Evolutionary conservation across 306 rosid species (phyloP).

Genomic region (Neltuma alba): DNA sequence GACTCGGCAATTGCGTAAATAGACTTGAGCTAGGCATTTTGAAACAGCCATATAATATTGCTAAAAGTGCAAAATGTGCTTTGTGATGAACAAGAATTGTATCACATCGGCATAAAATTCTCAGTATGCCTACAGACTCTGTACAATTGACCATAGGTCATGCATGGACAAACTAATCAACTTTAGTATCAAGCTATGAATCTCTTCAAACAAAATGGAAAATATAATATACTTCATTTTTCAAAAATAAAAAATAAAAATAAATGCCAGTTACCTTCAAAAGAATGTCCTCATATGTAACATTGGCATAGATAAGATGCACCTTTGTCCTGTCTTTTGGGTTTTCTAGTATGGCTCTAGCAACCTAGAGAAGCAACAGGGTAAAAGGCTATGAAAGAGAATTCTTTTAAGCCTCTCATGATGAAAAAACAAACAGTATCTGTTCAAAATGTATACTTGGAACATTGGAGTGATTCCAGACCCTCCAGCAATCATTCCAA

Average conservation of each 20-base stretch:
- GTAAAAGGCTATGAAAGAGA: constrained; percentile 17
- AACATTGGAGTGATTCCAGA: constrained; percentile 99
- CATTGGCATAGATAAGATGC: constrained; percentile 97
- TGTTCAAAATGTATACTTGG: constrained; percentile 59
- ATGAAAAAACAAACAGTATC: constrained; percentile 16
- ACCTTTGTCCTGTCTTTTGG: constrained; percentile 87
- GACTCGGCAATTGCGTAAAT: background rate
- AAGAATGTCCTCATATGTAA: constrained; percentile 85
- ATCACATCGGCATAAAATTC: background rate
- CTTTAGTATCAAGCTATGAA: constrained; percentile 5
- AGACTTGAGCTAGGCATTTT: background rate
- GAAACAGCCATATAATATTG: background rate
- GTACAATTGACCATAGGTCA: constrained; percentile 18
- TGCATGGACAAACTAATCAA: constrained; percentile 12
- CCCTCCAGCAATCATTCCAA: constrained; percentile 99
- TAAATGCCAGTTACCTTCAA: constrained; percentile 60
- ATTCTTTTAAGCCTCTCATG: constrained; percentile 20
- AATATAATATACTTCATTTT: background rate
- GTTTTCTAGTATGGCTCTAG: constrained; percentile 90
- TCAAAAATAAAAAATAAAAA: too few species aligned
- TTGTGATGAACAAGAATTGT: constrained; percentile 3
- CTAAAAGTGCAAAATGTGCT: constrained; percentile 8
- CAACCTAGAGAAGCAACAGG: constrained; percentile 59
- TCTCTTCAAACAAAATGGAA: constrained; percentile 5
- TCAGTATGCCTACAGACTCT: background rate